phyloP scores from a whole-genome alignment of 139 green algal genomes.

The Edaphochlamys debaryana region DNA sequence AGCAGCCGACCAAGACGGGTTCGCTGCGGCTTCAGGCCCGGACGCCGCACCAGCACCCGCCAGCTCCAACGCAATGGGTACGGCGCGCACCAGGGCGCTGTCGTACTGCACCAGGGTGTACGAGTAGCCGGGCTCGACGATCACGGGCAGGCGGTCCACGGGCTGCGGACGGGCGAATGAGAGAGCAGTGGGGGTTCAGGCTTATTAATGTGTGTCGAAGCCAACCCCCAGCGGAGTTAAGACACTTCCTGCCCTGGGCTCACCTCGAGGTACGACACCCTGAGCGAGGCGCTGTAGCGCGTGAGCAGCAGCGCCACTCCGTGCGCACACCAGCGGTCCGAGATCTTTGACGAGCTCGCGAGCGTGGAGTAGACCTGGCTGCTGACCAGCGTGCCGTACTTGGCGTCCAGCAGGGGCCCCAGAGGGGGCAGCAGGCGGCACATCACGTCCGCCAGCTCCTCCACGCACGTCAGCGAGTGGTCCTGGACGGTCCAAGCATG shows the following conservation, averaged over 20 bases:
- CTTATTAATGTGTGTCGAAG: no score
- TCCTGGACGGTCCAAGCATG: no score
- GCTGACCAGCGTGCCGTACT: slow-evolving; percentile 79
- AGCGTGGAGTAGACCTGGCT: no score
- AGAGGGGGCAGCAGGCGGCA: slow-evolving; percentile 12
- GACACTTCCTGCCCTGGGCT: no score
- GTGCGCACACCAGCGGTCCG: slow-evolving; percentile 63
- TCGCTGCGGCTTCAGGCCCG: no score
- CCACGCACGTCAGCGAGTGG: no score
- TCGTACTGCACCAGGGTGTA: neutral
- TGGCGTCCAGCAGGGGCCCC: slow-evolving; percentile 66
- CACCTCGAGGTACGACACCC: slow-evolving; percentile 71
- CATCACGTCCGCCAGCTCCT: slow-evolving; percentile 24
- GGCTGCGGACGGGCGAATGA: no score
- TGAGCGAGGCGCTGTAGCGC: slow-evolving; percentile 59
- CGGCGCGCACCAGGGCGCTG: neutral
- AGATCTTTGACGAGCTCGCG: no score
- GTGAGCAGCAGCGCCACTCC: slow-evolving; percentile 54
- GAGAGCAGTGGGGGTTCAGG: no score
- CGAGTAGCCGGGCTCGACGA: neutral
- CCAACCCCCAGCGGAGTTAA: no score
- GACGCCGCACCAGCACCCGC: no score
- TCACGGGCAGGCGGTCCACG: neutral
- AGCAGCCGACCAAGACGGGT: no score
- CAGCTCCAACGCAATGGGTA: neutral